These are phyloP conservation scores for Sicyos baderoa DNA, from an alignment of 306 rosid genomes.

Conservation along the genomic window DNA sequence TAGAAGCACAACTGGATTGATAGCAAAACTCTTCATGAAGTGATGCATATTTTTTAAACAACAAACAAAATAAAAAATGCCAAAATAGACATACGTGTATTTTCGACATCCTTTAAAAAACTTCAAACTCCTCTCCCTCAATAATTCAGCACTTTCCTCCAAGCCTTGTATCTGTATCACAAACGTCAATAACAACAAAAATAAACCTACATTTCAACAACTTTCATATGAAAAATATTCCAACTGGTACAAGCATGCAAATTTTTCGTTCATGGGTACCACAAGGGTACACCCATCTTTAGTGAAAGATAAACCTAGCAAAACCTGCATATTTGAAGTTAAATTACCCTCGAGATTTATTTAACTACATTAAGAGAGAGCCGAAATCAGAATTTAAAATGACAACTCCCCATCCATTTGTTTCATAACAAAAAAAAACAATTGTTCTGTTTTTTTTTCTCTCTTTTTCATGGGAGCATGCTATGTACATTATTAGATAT, in stretches of 20 bases:
- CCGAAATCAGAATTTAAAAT: background rate
- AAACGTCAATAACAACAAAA: slow-evolving; percentile 24
- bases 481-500: background rate
- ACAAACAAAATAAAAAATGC: background rate
- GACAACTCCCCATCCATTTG: background rate
- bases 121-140: slow-evolving; percentile 86
- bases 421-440: too few relatives aligned
- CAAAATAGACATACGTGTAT: slow-evolving; percentile 68
- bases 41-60: background rate
- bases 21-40: background rate
- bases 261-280: background rate
- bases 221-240: background rate
- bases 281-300: background rate
- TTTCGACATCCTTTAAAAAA: slow-evolving; percentile 97
- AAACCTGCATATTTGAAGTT: background rate
- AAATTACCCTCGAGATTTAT: background rate
- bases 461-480: background rate
- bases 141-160: slow-evolving; percentile 96
- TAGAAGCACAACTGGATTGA: background rate
- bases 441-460: background rate
- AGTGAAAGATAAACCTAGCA: background rate
- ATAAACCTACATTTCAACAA: background rate
- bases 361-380: background rate
- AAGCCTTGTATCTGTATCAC: slow-evolving; percentile 75
- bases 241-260: background rate